Evolutionary conservation across 306 rosid genomes (phyloP), one percentile per base, ranked within the genome.

Genomic region (Quillaja saponaria): DNA sequence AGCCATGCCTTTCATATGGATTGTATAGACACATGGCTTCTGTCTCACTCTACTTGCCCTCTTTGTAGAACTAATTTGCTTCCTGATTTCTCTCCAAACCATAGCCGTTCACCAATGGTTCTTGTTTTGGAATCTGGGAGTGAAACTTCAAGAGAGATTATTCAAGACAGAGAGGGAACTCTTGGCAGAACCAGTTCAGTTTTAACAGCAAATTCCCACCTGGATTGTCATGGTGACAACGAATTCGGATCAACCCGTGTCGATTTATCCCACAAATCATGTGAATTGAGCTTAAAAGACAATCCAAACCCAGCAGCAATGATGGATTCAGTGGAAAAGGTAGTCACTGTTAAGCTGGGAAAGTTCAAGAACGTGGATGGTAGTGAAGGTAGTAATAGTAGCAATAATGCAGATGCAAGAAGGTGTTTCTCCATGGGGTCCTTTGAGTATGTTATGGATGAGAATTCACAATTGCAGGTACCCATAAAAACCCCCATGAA

Each of bases 381-480:
- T 47, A 82, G 56, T 12, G 88, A 75, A 55, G 76, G 87, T 10
- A 66, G 78, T 54, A 76, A 82, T 19, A 72, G 63, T 12, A 69
- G 53, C 49, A 78, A 55, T 61, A 78, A 78, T 58, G 84, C 64
- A 41, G 97, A 87, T 73, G 69, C 79, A 12, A 85, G 97, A 49
- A 83, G 99, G 79, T 94, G 99, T 21, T 94, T 94, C 57, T 94
- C 99, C 0, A 94, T 89, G 99, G 99, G 96, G 10, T 87, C 91
- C 0, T 87, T 94, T 75, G 85, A 84, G 47, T 89, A 94, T 73
- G 85, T 87, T 41, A 78, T 94, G 97, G 97, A 87, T 18, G 99
- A 87, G 64, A 87, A 63, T 53, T 76, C 82, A 2, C 71, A 81
- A 7, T 51, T 94, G 31, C 86, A 78, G 60, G 97, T 94, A 8